Evolutionary conservation across 2,329 filamentous ascomycete species (phyloP).

Genomic region (Fusarium lateritium): DNA sequence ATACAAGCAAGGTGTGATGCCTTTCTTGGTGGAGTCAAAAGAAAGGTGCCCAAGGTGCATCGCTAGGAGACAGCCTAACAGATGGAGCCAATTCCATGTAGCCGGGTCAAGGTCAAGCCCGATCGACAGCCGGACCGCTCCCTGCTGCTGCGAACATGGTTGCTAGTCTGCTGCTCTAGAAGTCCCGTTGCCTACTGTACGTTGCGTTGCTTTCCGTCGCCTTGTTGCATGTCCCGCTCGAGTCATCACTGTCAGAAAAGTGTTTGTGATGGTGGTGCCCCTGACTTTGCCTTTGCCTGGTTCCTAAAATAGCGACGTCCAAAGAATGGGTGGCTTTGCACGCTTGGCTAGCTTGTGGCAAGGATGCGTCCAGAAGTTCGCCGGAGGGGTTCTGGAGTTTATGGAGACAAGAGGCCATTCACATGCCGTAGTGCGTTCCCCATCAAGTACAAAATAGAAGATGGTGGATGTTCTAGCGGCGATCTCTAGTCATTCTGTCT

Average conservation of each 20-base stretch:
- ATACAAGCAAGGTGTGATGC: conserved; percentile 27
- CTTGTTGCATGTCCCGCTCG: conserved; percentile 4
- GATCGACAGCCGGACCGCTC: conserved; percentile 49
- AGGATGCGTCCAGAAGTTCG: conserved; percentile 35
- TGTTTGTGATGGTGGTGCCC: conserved; percentile 46
- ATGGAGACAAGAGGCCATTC: conserved; percentile 18
- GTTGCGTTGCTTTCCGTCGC: conserved; percentile 4
- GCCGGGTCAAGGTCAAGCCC: conserved; percentile 29
- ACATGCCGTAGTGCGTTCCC: conserved; percentile 24
- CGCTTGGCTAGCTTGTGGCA: conserved; percentile 23
- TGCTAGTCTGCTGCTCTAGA: conserved; percentile 10
- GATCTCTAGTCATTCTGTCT: conserved; percentile 22
- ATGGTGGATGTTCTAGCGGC: conserved; percentile 37
- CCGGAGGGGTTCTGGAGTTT: conserved; percentile 13
- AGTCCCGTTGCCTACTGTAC: conserved; percentile 12
- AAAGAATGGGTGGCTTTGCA: conserved; percentile 23
- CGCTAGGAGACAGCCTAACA: conserved; percentile 10
- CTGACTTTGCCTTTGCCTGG: conserved; percentile 49
- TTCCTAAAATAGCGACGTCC: conserved; percentile 47
- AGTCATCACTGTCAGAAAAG: conserved; percentile 21
- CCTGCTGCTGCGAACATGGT: conserved; percentile 42
- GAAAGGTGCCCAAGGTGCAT: conserved; percentile 18
- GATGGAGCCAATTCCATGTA: conserved; percentile 21
- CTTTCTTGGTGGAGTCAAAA: conserved; percentile 31
- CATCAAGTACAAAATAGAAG: conserved; percentile 20